These are phyloP conservation scores for Pittosporum tobira DNA, from an alignment of 129 eudicot genomes.

Conservation along the genomic window DNA sequence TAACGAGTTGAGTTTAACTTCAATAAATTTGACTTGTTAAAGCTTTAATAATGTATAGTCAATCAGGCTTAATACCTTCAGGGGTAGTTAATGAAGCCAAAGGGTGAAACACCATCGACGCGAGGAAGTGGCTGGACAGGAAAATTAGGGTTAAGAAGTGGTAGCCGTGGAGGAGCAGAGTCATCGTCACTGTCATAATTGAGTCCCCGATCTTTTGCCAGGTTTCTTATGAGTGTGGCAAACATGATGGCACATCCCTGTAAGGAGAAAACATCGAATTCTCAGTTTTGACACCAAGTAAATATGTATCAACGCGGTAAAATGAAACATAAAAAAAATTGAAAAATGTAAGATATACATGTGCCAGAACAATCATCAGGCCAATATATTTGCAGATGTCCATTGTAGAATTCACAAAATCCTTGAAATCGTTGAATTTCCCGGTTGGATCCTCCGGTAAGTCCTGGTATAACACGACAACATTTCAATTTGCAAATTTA, in stretches of 20 bases:
- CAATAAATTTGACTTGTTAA: too few species aligned
- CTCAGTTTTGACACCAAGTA: too few species aligned
- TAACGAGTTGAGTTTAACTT: too few species aligned
- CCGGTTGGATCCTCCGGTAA: slow-evolving; percentile 27
- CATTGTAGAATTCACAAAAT: slow-evolving; percentile 17
- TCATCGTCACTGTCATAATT: not conserved
- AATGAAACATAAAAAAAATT: too few species aligned
- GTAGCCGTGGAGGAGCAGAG: not conserved
- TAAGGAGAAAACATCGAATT: not conserved
- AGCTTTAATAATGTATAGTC: too few species aligned
- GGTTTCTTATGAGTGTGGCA: slow-evolving; percentile 24
- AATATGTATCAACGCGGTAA: too few species aligned
- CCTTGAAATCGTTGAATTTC: slow-evolving; percentile 29
- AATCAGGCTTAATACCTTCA: slow-evolving; percentile 1
- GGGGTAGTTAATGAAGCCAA: not conserved
- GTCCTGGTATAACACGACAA: slow-evolving; percentile 14
- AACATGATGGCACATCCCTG: slow-evolving; percentile 25
- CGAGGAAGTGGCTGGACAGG: slow-evolving; percentile 7
- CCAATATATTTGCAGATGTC: slow-evolving; percentile 18
- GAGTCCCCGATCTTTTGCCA: not conserved
- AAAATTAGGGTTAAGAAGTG: slow-evolving; percentile 14
- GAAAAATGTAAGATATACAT: slow-evolving; percentile 17
- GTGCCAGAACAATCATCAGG: slow-evolving; percentile 9
- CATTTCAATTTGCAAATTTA: not conserved
- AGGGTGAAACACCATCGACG: slow-evolving; percentile 1